Conservation (phyloP, 176 grass and related monocot genomes). For the Musa troglodytarum region DNA sequence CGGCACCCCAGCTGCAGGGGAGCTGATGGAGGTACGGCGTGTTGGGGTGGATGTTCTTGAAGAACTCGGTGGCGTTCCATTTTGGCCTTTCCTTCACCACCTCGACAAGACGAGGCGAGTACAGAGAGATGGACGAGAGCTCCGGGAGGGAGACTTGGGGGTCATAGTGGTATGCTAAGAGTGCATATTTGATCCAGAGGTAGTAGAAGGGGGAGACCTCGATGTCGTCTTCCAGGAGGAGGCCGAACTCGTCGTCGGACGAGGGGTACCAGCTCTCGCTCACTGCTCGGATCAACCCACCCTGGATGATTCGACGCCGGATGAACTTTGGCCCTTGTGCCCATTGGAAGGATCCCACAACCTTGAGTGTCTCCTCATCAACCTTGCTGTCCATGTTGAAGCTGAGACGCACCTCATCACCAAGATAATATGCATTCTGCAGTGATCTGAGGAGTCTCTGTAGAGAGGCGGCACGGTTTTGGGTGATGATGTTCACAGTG, state of each 20-base stretch:
- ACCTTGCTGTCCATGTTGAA: slow-evolving; percentile 99
- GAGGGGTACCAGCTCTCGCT: slow-evolving; percentile 98
- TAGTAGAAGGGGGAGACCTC: slow-evolving; percentile 99
- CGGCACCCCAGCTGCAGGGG: slow-evolving; percentile 96
- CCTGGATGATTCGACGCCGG: slow-evolving; percentile 81
- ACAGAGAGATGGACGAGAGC: slow-evolving; percentile 85
- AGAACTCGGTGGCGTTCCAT: slow-evolving; percentile 81
- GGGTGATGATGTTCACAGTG: slow-evolving; percentile 96
- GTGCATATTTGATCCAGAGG: slow-evolving; percentile 89
- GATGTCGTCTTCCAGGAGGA: slow-evolving; percentile 93
- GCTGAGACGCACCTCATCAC: slow-evolving; percentile 79
- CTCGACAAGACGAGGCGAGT: slow-evolving; percentile 87
- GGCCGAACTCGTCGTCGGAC: slow-evolving; percentile 68
- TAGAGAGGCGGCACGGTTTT: slow-evolving; percentile 63
- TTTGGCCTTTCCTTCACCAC: slow-evolving; percentile 73
- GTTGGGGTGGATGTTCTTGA: slow-evolving; percentile 60
- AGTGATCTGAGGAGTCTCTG: slow-evolving; percentile 47
- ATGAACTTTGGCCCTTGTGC: slow-evolving; percentile 71
- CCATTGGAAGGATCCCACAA: slow-evolving; percentile 52
- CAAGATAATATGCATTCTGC: slow-evolving; percentile 55
- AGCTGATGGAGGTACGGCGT: slow-evolving; percentile 94
- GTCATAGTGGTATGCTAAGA: slow-evolving; percentile 80
- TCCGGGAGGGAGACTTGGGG: slow-evolving; percentile 59
- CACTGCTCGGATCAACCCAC: slow-evolving; percentile 84
- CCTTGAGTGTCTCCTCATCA: slow-evolving; percentile 60